Evolutionary conservation across 2,329 filamentous ascomycete genomes (phyloP).

Genomic region (Botrytis galanthina): DNA sequence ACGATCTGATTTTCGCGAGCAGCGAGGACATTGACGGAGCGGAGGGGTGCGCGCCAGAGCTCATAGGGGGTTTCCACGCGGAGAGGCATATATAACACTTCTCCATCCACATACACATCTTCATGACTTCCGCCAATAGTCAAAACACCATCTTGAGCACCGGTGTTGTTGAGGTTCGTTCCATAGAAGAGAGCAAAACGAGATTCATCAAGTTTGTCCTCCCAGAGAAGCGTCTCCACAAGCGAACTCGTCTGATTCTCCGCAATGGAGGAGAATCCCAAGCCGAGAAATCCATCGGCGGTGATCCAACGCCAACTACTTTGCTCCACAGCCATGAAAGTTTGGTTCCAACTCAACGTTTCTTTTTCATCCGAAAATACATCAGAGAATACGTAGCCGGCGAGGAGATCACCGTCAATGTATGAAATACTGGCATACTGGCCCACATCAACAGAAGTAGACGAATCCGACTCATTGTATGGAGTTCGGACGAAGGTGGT

Average conservation of each 20-base stretch:
- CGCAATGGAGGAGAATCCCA: conserved; percentile 14
- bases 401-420: neutral
- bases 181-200: conserved; percentile 17
- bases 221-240: conserved; percentile 15
- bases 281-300: conserved; percentile 8
- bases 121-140: conserved; percentile 15
- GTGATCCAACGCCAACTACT: neutral
- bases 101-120: conserved; percentile 11
- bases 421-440: neutral
- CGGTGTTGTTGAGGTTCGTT: neutral
- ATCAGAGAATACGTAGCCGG: neutral
- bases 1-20: neutral
- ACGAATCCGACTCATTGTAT: neutral
- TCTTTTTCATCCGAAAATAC: neutral
- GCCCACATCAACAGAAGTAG: neutral
- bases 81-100: conserved; percentile 6
- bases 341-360: conserved; percentile 11
- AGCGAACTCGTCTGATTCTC: neutral
- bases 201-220: neutral
- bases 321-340: conserved; percentile 2
- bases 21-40: neutral
- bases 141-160: neutral
- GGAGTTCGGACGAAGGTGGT: neutral
- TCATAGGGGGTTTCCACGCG: neutral
- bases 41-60: conserved; percentile 3